Conservation (phyloP, 176 grass and related monocot species). For the Oryza meridionalis region DNA sequence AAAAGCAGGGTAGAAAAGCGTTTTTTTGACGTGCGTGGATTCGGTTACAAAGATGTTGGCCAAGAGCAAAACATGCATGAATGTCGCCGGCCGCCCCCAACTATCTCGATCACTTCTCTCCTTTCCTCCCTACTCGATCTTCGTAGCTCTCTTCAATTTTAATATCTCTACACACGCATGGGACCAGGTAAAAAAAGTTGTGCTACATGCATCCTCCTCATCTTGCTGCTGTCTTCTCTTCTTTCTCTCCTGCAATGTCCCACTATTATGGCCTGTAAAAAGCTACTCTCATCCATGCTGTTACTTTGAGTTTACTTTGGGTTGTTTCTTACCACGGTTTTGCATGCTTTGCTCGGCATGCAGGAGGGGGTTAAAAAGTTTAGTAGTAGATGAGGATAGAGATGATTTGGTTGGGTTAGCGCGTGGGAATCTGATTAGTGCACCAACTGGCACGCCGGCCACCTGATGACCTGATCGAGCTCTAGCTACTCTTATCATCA, state of each 20-base stretch:
- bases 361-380: constrained; percentile 39
- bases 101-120: not conserved
- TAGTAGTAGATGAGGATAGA: not conserved
- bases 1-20: not conserved
- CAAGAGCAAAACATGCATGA: constrained; percentile 61
- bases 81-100: constrained; percentile 41
- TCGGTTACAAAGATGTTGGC: constrained; percentile 42
- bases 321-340: not conserved
- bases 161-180: not conserved
- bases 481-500: constrained; percentile 19
- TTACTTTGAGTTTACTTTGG: not conserved
- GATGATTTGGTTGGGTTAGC: constrained; percentile 71
- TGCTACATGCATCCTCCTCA: no score
- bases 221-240: not conserved
- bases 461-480: not conserved
- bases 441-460: constrained; percentile 68
- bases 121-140: not conserved
- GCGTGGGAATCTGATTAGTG: constrained; percentile 91
- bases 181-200: not conserved
- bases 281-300: constrained; percentile 1
- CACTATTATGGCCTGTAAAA: constrained; percentile 11
- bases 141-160: not conserved
- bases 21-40: constrained; percentile 6
- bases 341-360: not conserved
- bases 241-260: not conserved